Conservation (phyloP, 2,329 filamentous ascomycete species). For the Trichoderma afroharzianum region DNA sequence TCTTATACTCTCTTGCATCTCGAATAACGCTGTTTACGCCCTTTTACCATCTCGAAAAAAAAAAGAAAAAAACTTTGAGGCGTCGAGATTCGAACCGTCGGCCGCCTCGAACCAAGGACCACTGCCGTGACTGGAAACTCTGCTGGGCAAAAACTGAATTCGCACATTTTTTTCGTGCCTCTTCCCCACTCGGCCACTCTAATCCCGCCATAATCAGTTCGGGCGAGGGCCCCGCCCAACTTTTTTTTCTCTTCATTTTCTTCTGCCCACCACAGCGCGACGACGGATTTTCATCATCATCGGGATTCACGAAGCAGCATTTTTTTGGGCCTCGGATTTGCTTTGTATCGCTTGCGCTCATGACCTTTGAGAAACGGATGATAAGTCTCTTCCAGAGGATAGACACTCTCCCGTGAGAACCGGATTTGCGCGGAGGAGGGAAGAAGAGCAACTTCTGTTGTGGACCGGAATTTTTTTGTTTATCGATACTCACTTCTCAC, state of each 20-base stretch:
- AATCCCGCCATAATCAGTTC: not conserved
- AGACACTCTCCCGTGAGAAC: not conserved
- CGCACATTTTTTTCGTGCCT: not conserved
- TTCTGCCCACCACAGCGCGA: slow-evolving; percentile 2
- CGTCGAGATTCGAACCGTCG: slow-evolving; percentile 14
- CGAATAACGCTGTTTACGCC: not conserved
- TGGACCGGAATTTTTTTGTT: not conserved
- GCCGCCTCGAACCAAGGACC: not conserved
- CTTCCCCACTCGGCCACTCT: slow-evolving; percentile 18
- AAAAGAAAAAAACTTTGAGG: not conserved
- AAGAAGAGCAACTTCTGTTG: not conserved
- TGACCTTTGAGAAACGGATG: not conserved
- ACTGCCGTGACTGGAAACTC: not conserved
- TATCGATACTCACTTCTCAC: slow-evolving; percentile 12
- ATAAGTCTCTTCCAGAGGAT: not conserved
- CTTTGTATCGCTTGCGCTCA: not conserved
- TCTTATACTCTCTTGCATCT: not conserved
- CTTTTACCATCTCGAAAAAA: not conserved
- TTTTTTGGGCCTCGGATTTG: not conserved
- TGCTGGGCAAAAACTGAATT: not conserved
- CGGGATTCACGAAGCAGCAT: not conserved
- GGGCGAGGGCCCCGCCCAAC: slow-evolving; percentile 9
- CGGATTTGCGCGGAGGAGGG: not conserved
- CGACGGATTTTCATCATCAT: not conserved
- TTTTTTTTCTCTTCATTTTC: slow-evolving; percentile 12